Evolutionary conservation across 2,329 filamentous ascomycete genomes (phyloP), one percentile per base, ranked within the genome.

Genomic region (Raffaelea arxii): DNA sequence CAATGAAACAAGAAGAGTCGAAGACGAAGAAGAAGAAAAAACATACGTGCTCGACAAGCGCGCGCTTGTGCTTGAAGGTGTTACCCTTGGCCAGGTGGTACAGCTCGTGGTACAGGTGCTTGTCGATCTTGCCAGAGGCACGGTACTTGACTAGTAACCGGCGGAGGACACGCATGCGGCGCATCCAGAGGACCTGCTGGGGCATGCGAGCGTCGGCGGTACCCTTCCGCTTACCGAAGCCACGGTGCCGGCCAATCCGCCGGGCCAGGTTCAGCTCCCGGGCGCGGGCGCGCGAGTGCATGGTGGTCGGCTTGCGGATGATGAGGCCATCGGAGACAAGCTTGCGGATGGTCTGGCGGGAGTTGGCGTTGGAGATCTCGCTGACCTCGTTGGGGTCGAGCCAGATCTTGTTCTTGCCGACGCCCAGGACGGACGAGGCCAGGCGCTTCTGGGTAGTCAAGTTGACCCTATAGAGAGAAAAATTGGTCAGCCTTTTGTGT

Each of bases 1-100:
- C 41, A 22, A 40, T 46, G 27, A 23, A 9, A 25, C 2, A 25
- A 24, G 25, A 40, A 37, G 37, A 25, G 46, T 25, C 41, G 18
- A 25, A 16, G 18, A 10, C 3, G 25, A 18, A 3, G 30, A 47
- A 52, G n/a, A n/a, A n/a, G n/a, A 30, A n/a, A 7, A 49, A 48
- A 88, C 92, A 68, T 94, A 98, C 92, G 80, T 98, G 92, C 83
- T 98, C 92, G 70, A 98, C 89, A 65, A 98, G 84, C 67, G 90
- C 92, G 76, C 92, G 86, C 90, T 97, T 98, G 88, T 98, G 92
- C 90, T 98, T 98, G 86, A 98, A 98, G 72, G 92, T 91, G 85
- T 98, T 98, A 94, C 92, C 94, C 90, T 98, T 98, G 84, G 86
- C 92, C 70, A 94, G 79, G 75, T 96, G 92, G 83, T 98, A 98